Conservation (phyloP, 805 yeast genomes). For the Yarrowia hollandica region DNA sequence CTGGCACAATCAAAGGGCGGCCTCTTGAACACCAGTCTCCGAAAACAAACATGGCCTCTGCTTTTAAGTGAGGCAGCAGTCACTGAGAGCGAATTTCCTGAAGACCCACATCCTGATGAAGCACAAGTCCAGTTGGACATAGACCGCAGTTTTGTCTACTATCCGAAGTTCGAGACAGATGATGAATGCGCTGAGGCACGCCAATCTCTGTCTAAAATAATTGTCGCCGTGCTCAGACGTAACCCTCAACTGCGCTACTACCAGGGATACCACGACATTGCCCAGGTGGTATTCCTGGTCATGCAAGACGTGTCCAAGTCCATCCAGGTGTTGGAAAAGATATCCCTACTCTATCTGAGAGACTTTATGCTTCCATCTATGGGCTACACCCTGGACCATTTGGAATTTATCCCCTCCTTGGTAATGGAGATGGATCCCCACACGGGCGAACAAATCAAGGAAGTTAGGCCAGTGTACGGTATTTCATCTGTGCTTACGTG, state of each 20-base stretch:
- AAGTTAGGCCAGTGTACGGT: conserved; percentile 62
- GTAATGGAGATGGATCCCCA: conserved; percentile 50
- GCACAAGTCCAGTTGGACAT: conserved; percentile 79
- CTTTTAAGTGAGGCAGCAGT: conserved; percentile 1
- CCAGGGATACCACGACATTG: conserved; percentile 92
- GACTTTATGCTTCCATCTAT: conserved; percentile 82
- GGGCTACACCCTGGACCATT: conserved; percentile 63
- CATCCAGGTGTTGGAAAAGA: conserved; percentile 49
- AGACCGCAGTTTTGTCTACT: conserved; percentile 61
- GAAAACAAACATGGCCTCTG: conserved; percentile 4
- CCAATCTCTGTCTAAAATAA: conserved; percentile 46
- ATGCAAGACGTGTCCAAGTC: conserved; percentile 44
- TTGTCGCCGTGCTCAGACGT: conserved; percentile 57
- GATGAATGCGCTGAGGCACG: conserved; percentile 44
- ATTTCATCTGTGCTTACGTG: conserved; percentile 76
- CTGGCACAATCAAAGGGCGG: conserved; percentile 33
- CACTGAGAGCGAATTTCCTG: neutral
- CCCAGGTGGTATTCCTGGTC: conserved; percentile 61
- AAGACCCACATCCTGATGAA: conserved; percentile 61
- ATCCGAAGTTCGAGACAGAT: conserved; percentile 41
- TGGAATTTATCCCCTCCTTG: conserved; percentile 65
- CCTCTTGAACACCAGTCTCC: neutral
- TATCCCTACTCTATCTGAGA: conserved; percentile 64
- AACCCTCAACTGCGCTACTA: conserved; percentile 71
- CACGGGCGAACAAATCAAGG: conserved; percentile 29